Base-by-base conservation (phyloP, 2,329 filamentous ascomycete species). In the Anthostomella pinea region DNA sequence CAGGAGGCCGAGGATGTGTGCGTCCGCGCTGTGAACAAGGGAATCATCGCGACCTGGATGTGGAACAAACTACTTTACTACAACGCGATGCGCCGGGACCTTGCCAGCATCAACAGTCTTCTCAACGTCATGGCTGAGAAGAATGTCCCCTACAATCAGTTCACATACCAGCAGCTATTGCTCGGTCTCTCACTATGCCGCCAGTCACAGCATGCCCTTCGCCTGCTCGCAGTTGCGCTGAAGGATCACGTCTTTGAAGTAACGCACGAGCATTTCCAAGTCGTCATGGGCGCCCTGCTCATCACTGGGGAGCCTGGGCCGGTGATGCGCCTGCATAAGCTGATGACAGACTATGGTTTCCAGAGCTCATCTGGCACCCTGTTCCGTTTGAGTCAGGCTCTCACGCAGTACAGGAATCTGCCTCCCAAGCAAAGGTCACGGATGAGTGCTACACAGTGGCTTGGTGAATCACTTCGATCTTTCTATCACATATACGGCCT, bases 61-160 rank as follows among this genome's bases (percentile, higher is more conserved):
- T 96, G 87, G 86, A 95, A 96, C 55, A 72, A 79, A 35, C 64
- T 96, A 20, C 67, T 96, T 4, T 71, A 75, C 38, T 77, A 83
- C 42, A 75, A 88, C 57, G 86, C 85, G 6, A 66, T 77, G 37
- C 72, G 75, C 6, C 75, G 83, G 37, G 68, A 72, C 34, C 57
- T 79, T 6, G 56, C 55, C n/a, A 63, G 64, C 30, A 65, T 76
- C 35, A 71, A 77, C 49, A 64, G 62, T 4, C 38, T 77, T 6
- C 61, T 79, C 15, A 59, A 63, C 22, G 43, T 53, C 22, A 81
- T 81, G 77, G 67, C 64, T 15, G 57, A 65, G 9, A 56, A 62
- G 24, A 53, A 61, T 0, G 53, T 80, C 9, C 54, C 66, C 8
- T 77, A 73, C 63, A 62, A 77, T 43, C 51, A 63, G 6, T 59